A percentile compares a stretch with the other conserved stretches of the same genome.
phyloP scores from a whole-genome alignment of 768 basidiomycete species.

The Rhodotorula graminis region DNA sequence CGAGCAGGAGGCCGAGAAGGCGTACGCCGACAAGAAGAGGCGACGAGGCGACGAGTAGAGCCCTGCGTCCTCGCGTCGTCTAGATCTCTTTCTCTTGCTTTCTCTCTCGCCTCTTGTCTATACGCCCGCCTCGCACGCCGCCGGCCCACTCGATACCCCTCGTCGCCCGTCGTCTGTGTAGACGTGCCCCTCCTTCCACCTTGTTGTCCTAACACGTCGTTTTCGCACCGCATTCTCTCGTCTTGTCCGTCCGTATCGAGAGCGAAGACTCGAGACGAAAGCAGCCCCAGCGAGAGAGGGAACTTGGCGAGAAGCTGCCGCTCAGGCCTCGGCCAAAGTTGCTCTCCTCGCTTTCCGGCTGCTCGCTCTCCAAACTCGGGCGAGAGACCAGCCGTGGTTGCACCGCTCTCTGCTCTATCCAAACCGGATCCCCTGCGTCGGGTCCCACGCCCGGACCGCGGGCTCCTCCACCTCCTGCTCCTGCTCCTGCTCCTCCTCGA shows the following conservation, averaged over 20 bases:
- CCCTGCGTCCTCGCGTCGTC: background rate
- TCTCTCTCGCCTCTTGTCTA: no score
- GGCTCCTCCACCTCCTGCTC: background rate
- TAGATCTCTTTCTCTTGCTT: no score
- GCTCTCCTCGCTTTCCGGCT: no score
- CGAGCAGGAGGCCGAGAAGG: constrained; percentile 9
- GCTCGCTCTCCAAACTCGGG: no score
- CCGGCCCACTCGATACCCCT: no score
- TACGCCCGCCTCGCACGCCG: no score
- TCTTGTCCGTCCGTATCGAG: background rate
- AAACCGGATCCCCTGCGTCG: background rate
- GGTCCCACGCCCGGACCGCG: background rate
- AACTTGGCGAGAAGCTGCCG: no score
- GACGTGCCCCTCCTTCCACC: background rate
- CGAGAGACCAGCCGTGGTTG: background rate
- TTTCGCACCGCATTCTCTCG: background rate
- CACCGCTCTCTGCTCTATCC: background rate
- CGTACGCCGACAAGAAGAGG: background rate
- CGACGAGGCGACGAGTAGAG: background rate
- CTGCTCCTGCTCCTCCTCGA: background rate
- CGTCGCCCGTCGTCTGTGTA: background rate
- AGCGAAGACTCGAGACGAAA: no score
- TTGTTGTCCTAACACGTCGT: background rate
- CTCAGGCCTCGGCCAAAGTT: no score
- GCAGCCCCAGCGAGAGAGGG: no score